Evolutionary conservation across 106 monocot species (phyloP).

Genomic region (Agapanthus africanus): DNA sequence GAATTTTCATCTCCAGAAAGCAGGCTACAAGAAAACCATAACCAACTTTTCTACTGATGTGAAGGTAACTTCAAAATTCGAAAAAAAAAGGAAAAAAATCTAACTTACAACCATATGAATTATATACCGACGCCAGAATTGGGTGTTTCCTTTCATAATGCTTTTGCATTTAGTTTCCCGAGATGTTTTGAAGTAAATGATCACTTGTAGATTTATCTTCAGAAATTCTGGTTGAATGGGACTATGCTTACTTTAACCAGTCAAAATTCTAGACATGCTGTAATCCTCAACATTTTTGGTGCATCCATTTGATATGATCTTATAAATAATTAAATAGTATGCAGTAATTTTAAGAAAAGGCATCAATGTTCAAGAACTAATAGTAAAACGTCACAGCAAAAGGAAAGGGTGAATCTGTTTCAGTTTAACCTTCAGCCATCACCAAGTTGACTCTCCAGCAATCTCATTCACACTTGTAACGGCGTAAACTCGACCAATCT

Average conservation of each 20-base stretch:
- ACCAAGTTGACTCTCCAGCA: no score
- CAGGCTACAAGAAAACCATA: constrained; percentile 88
- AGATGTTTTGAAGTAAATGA: neutral
- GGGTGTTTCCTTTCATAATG: neutral
- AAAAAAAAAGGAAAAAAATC: no score
- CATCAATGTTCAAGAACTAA: neutral
- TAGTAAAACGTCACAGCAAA: neutral
- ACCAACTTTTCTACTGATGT: constrained; percentile 94
- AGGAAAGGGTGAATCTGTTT: neutral
- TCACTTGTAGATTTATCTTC: neutral
- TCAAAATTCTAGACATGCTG: constrained; percentile 4
- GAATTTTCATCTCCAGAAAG: constrained; percentile 98
- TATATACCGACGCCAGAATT: neutral
- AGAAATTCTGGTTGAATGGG: neutral
- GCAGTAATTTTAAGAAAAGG: neutral
- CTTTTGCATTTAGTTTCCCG: neutral
- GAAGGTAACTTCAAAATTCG: constrained; percentile 64
- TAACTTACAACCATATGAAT: no score
- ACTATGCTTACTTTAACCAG: neutral
- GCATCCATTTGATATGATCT: neutral
- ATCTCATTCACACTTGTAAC: neutral
- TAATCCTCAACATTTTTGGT: neutral
- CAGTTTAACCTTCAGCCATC: neutral
- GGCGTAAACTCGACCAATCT: neutral
- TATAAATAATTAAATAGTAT: no score